A percentile compares a stretch with the other conserved stretches of the same genome.
phyloP scores from a whole-genome alignment of 768 basidiomycete genomes.

The Galerina sulciceps region DNA sequence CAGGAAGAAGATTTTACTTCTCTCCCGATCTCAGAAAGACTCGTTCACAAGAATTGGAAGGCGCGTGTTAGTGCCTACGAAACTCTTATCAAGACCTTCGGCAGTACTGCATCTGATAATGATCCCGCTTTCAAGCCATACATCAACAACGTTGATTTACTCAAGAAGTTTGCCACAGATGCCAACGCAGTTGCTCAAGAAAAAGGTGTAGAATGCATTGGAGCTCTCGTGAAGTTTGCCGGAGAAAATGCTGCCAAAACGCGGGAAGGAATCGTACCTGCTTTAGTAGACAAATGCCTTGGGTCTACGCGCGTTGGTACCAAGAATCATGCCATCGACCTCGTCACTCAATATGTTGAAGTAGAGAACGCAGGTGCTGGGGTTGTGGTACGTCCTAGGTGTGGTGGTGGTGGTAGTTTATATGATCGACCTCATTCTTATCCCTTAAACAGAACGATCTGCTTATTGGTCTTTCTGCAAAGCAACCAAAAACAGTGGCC shows the following conservation, averaged over 20 bases:
- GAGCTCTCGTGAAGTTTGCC: slow-evolving; percentile 86
- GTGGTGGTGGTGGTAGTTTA: slow-evolving; percentile 17
- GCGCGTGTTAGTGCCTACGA: slow-evolving; percentile 95
- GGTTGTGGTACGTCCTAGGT: slow-evolving; percentile 75
- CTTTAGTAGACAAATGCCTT: slow-evolving; percentile 94
- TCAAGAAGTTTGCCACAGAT: slow-evolving; percentile 89
- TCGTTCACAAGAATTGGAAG: slow-evolving; percentile 98
- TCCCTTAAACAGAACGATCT: slow-evolving; percentile 63
- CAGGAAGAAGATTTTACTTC: slow-evolving; percentile 92
- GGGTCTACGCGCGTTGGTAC: slow-evolving; percentile 92
- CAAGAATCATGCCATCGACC: slow-evolving; percentile 84
- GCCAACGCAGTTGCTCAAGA: slow-evolving; percentile 98
- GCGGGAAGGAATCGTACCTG: slow-evolving; percentile 82
- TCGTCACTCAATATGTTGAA: slow-evolving; percentile 89
- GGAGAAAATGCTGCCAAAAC: slow-evolving; percentile 88
- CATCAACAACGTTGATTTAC: slow-evolving; percentile 71
- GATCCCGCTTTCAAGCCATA: slow-evolving; percentile 96
- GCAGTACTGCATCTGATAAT: slow-evolving; percentile 86
- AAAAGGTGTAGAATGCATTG: slow-evolving; percentile 91
- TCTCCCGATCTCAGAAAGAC: slow-evolving; percentile 78
- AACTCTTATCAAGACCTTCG: slow-evolving; percentile 83
- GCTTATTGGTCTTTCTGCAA: slow-evolving; percentile 83
- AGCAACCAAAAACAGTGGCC: slow-evolving; percentile 93
- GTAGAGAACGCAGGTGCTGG: slow-evolving; percentile 89
- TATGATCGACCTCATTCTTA: slow-evolving; percentile 30